A percentile compares a stretch with the other conserved stretches of the same genome.
Conservation (phyloP, 2,329 filamentous ascomycete genomes). For the Sphaerulina populicola region DNA sequence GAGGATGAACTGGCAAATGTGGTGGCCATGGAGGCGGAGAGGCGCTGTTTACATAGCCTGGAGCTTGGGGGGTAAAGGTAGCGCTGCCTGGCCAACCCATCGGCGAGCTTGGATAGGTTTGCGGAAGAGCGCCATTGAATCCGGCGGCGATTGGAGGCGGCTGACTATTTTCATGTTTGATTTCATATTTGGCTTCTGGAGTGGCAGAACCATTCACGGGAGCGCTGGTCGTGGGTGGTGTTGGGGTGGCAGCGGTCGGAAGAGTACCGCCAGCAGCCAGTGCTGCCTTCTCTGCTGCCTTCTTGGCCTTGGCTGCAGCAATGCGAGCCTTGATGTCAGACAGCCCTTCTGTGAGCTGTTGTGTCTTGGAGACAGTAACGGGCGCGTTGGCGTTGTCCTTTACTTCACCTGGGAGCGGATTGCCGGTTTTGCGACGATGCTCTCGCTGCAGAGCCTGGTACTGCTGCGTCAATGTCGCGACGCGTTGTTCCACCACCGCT, state of each 20-base stretch:
- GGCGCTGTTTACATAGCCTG: background rate
- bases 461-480: constrained; percentile 74
- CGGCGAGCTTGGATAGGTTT: background rate
- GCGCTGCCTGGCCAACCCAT: background rate
- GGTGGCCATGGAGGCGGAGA: background rate
- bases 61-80: background rate
- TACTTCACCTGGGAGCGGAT: constrained; percentile 54
- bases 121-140: background rate
- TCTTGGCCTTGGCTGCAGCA: constrained; percentile 3
- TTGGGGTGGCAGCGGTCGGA: background rate
- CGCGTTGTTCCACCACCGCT: constrained; percentile 72
- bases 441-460: constrained; percentile 82
- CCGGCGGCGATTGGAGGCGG: background rate
- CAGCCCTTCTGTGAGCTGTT: constrained; percentile 1
- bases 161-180: background rate
- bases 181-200: background rate
- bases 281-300: constrained; percentile 4
- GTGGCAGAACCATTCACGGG: background rate
- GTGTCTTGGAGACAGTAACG: background rate
- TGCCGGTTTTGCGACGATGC: constrained; percentile 71
- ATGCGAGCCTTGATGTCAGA: background rate
- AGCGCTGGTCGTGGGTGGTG: background rate
- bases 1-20: background rate
- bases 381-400: background rate
- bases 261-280: background rate